Evolutionary conservation across 208 protist genomes (phyloP).

Genomic region (Sergeia podlipaevii): DNA sequence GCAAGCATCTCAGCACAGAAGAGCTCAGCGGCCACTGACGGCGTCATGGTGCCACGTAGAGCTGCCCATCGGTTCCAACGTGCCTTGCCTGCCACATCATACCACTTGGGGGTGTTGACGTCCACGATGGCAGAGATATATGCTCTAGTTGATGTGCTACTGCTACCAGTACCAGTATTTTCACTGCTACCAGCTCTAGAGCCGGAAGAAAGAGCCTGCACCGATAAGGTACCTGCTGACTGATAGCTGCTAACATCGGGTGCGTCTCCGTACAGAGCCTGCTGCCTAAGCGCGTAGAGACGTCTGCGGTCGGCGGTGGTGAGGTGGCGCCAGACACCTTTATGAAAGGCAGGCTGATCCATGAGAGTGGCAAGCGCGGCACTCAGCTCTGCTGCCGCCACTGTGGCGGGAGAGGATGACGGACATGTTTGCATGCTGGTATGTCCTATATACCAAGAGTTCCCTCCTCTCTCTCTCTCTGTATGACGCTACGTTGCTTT

Average conservation of each 20-base stretch:
- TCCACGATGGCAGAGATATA: too few relatives aligned
- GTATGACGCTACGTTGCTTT: constrained; percentile 6
- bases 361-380: constrained; percentile 36
- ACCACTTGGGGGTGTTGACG: constrained; percentile 46
- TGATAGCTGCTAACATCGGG: too few relatives aligned
- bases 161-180: too few relatives aligned
- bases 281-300: constrained; percentile 58
- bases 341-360: constrained; percentile 23
- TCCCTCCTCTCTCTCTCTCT: too few relatives aligned
- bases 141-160: too few relatives aligned
- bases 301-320: constrained; percentile 27
- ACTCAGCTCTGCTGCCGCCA: background rate
- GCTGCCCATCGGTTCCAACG: constrained; percentile 39
- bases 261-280: constrained; percentile 70
- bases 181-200: too few relatives aligned
- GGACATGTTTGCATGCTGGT: too few relatives aligned
- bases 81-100: constrained; percentile 49
- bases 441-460: too few relatives aligned
- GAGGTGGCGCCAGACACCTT: constrained; percentile 35
- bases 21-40: constrained; percentile 51
- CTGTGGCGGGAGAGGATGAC: too few relatives aligned
- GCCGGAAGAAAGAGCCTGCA: too few relatives aligned
- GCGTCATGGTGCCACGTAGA: constrained; percentile 58
- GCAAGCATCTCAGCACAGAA: constrained; percentile 72
- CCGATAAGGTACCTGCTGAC: background rate